Conservation (phyloP, 495 filamentous ascomycete genomes). For the Hypoxylon perforatum region DNA sequence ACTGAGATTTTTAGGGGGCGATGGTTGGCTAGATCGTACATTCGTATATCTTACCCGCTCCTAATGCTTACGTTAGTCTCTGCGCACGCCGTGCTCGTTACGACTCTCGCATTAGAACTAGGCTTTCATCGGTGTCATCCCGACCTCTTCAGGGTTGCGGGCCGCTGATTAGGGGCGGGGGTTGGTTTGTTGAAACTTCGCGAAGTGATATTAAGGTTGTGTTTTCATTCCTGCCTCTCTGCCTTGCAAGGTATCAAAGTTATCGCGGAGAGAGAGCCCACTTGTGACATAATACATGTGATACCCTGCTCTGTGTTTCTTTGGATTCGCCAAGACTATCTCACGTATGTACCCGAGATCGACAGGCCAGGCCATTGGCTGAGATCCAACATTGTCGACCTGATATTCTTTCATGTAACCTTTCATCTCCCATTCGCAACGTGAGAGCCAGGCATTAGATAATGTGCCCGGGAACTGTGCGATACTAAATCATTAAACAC, state of each 20-base stretch:
- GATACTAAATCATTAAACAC: neutral
- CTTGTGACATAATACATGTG: constrained; percentile 16
- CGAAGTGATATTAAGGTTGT: constrained; percentile 27
- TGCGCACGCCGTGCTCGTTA: neutral
- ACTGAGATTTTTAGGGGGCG: constrained; percentile 12
- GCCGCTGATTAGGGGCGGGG: neutral
- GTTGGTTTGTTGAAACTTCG: neutral
- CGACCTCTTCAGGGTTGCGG: neutral
- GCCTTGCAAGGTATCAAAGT: neutral
- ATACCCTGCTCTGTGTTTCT: neutral
- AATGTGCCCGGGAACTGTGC: neutral
- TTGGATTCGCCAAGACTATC: constrained; percentile 18
- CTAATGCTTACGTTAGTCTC: constrained; percentile 5
- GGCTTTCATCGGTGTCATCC: no score
- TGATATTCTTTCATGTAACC: constrained; percentile 12
- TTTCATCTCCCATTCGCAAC: constrained; percentile 2
- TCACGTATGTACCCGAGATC: constrained; percentile 23
- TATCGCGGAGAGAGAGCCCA: constrained; percentile 23
- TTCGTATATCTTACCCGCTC: constrained; percentile 25
- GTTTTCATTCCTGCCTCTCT: neutral
- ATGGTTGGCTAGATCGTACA: constrained; percentile 35
- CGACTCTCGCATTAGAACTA: no score
- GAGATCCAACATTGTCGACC: constrained; percentile 15
- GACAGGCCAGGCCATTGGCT: neutral
- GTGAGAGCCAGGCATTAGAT: constrained; percentile 1